These are phyloP conservation scores for Corymbia maculata DNA, from an alignment of 345 rosid genomes.

Conservation along the genomic window DNA sequence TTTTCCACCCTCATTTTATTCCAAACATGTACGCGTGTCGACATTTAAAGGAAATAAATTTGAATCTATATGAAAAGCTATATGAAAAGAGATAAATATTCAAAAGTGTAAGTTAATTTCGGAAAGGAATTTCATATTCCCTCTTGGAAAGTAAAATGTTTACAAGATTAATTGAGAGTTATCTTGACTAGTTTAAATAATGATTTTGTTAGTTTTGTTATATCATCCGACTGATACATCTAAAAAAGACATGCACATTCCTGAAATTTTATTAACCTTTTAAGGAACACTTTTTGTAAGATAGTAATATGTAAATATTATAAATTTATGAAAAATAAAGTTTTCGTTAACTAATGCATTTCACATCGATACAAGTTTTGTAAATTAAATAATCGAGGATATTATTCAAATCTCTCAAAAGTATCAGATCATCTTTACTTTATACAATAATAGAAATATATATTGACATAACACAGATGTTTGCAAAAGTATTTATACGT, in stretches of 20 bases:
- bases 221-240: background rate
- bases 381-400: background rate
- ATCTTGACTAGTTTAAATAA: background rate
- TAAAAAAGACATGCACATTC: background rate
- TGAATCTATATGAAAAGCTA: background rate
- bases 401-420: background rate
- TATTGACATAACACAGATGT: background rate
- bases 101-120: too few relatives aligned
- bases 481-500: background rate
- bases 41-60: background rate
- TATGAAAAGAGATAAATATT: background rate
- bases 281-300: background rate
- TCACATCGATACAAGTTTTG: background rate
- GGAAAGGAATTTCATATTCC: background rate
- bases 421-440: background rate
- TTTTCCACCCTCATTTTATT: background rate
- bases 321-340: too few relatives aligned
- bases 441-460: background rate
- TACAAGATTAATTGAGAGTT: background rate
- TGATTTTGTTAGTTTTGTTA: background rate
- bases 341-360: background rate
- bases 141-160: background rate
- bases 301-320: too few relatives aligned
- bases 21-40: background rate
- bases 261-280: background rate